phyloP scores from a whole-genome alignment of 768 basidiomycete genomes.

The Inosperma sp. region DNA sequence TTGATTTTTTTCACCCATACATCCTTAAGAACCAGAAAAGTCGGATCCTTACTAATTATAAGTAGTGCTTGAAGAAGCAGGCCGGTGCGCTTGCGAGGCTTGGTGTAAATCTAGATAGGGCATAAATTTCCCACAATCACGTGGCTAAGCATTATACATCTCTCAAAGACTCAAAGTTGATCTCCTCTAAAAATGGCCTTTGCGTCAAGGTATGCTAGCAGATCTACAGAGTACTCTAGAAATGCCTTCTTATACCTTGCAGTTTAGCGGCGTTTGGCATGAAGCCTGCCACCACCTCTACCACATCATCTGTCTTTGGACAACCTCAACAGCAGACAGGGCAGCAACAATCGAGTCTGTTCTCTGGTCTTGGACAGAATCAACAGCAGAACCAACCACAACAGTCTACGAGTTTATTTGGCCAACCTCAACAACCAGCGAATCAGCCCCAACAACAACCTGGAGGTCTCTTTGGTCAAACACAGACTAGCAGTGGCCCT shows the following conservation, averaged over 20 bases:
- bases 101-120: too few species aligned
- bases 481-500: too few species aligned
- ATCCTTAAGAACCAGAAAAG: too few species aligned
- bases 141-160: not conserved
- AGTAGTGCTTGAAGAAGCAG: too few species aligned
- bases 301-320: constrained; percentile 36
- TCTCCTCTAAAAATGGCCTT: constrained; percentile 17
- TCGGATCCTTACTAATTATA: too few species aligned
- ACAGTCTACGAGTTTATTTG: constrained; percentile 23
- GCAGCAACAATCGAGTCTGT: constrained; percentile 15
- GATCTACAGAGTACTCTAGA: not conserved
- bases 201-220: constrained; percentile 16
- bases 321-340: constrained; percentile 25
- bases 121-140: too few species aligned
- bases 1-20: too few species aligned
- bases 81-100: too few species aligned
- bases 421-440: constrained; percentile 27
- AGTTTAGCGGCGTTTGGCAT: constrained; percentile 38
- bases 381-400: constrained; percentile 17
- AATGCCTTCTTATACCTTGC: not conserved
- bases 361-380: constrained; percentile 25
- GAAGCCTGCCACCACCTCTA: constrained; percentile 32
- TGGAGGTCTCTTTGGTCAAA: constrained; percentile 30
- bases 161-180: not conserved
- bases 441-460: constrained; percentile 25